These are phyloP conservation scores for Atalantia buxifolia DNA, from an alignment of 345 rosid genomes.

Conservation along the genomic window DNA sequence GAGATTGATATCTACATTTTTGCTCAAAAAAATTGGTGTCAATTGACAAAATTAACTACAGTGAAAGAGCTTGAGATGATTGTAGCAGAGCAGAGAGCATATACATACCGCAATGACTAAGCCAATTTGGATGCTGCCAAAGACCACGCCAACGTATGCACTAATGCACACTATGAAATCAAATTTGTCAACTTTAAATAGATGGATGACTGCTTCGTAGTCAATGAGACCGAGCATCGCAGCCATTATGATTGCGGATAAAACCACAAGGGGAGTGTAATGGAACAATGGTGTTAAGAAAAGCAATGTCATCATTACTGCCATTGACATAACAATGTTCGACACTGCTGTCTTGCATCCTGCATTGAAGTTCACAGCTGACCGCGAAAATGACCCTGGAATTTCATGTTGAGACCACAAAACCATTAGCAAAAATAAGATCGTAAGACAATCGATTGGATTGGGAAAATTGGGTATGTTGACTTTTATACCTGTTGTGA, in stretches of 20 bases:
- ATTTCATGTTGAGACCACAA: background rate
- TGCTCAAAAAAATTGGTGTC: background rate
- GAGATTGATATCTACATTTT: slow-evolving; percentile 63
- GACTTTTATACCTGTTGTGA: slow-evolving; percentile 57
- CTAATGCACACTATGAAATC: slow-evolving; percentile 74
- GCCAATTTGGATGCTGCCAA: slow-evolving; percentile 71
- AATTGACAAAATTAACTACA: background rate
- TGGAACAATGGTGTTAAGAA: slow-evolving; percentile 75
- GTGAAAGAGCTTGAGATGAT: background rate
- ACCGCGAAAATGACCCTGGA: slow-evolving; percentile 83
- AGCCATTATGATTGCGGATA: slow-evolving; percentile 70
- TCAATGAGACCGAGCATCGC: slow-evolving; percentile 93
- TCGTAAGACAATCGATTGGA: background rate
- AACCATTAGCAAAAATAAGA: background rate
- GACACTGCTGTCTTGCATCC: slow-evolving; percentile 92
- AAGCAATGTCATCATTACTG: slow-evolving; percentile 62
- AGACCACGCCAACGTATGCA: slow-evolving; percentile 72
- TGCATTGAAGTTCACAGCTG: slow-evolving; percentile 91
- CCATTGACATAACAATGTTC: slow-evolving; percentile 79
- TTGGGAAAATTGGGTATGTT: background rate
- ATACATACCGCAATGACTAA: slow-evolving; percentile 56
- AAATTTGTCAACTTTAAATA: slow-evolving; percentile 76
- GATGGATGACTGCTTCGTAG: slow-evolving; percentile 69
- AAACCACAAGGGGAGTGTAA: slow-evolving; percentile 81
- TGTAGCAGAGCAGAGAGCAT: background rate